phyloP scores from a whole-genome alignment of 176 grass and related monocot species.

The Aegilops umbellulata region DNA sequence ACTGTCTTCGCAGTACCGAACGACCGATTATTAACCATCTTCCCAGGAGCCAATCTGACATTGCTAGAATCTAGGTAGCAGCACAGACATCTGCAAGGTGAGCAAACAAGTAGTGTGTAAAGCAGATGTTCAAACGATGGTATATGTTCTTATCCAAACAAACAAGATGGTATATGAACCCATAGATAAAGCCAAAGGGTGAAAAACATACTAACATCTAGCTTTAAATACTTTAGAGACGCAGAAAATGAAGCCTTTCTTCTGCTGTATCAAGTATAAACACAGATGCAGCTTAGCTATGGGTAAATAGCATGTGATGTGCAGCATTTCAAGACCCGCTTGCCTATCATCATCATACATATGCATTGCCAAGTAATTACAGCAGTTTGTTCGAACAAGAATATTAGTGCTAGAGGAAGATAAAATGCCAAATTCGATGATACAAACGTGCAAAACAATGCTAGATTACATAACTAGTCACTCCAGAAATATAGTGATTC shows the following conservation, averaged over 20 bases:
- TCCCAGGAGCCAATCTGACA: neutral
- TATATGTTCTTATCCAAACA: neutral
- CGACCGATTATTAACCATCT: neutral
- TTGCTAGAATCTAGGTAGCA: neutral
- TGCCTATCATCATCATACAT: neutral
- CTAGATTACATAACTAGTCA: neutral
- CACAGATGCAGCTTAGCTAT: neutral
- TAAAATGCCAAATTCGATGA: neutral
- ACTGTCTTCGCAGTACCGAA: neutral
- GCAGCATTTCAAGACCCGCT: slow-evolving; percentile 4
- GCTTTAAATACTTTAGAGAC: neutral
- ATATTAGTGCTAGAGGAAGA: neutral
- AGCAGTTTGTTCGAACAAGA: neutral
- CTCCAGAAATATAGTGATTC: neutral
- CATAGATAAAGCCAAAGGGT: neutral
- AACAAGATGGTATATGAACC: neutral
- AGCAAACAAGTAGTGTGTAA: neutral
- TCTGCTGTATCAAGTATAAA: neutral
- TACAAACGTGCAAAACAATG: neutral
- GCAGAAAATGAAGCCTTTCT: neutral
- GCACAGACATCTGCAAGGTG: slow-evolving; percentile 16
- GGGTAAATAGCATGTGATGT: neutral
- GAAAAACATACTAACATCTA: neutral
- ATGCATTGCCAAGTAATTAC: neutral
- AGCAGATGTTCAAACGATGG: neutral